Evolutionary conservation across 768 basidiomycete genomes (phyloP).

Genomic region (Tulasnella sp.): DNA sequence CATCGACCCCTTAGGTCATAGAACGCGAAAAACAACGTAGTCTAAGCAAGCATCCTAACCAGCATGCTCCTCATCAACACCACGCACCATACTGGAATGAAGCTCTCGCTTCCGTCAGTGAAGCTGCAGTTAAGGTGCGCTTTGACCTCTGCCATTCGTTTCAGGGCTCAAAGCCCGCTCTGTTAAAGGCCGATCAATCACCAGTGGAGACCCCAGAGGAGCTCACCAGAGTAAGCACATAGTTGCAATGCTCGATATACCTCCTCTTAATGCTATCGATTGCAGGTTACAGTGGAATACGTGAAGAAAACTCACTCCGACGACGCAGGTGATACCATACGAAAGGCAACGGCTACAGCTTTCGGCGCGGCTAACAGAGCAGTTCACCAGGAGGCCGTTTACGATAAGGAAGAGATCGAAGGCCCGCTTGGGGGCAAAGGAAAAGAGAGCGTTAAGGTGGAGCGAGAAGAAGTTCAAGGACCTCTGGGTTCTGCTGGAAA

Average conservation of each 20-base stretch:
- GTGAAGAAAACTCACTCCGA: constrained; percentile 13
- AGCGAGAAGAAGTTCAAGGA: neutral
- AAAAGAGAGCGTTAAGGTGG: neutral
- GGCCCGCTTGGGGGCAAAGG: constrained; percentile 8
- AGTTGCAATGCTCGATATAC: too few species aligned
- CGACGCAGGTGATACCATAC: neutral
- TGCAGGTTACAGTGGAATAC: neutral
- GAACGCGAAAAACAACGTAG: constrained; percentile 18
- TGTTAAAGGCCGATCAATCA: constrained; percentile 20
- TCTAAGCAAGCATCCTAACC: constrained; percentile 10
- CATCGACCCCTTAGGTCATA: constrained; percentile 5
- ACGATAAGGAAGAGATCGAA: constrained; percentile 11
- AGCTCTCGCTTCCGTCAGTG: constrained; percentile 14
- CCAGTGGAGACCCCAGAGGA: constrained; percentile 7
- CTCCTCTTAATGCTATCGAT: too few species aligned
- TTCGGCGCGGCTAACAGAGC: neutral
- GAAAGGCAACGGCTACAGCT: neutral
- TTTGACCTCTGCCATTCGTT: neutral
- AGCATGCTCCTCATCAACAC: neutral
- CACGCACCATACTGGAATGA: constrained; percentile 26
- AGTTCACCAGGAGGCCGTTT: neutral
- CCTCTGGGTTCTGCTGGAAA: neutral
- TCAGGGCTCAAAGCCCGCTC: neutral
- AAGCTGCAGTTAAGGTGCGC: constrained; percentile 22
- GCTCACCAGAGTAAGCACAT: neutral